Evolutionary conservation across 2,329 filamentous ascomycete species (phyloP), one percentile per base, ranked within the genome.

Genomic region (Aspergillus sp.): DNA sequence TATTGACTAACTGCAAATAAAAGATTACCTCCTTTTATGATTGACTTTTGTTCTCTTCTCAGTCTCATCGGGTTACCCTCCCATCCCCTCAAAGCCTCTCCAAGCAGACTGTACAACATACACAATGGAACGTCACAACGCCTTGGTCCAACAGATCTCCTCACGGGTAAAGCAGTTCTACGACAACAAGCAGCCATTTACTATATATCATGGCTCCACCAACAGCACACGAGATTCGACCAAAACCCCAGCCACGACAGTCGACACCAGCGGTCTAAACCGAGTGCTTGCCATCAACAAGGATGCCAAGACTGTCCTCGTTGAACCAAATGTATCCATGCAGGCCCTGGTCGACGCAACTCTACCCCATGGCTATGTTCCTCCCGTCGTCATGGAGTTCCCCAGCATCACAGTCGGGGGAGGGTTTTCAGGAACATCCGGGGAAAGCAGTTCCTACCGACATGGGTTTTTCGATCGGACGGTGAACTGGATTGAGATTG

Each of bases 181-280:
- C 54, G 63, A 68, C 10, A 69, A 69, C 36, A 62, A 74, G 40
- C 66, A 75, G 58, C 77, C 82, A 2, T 89, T 86, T 65, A 75
- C 83, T 10, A 82, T 89, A 57, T 86, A 81, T 53, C 85, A 89
- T 65, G 86, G 86, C 46, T 81, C 83, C 0, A 88, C 85, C 26
- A 88, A 87, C 68, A 86, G 80, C 62, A 89, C 86, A 33, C 80
- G 86, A 7, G 74, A 74, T 12, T 72, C 73, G 3, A 64, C 69
- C 13, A 71, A 42, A 27, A 46, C 40, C 9, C 34, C 38, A 33
- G 45, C 40, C 57, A 77, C 77, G 52, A 76, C 80, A 6, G 72
- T 90, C 40, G 83, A 89, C 60, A 88, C 82, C 31, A 84, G 81
- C 65, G 57, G 59, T 4, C 74, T 90, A 7, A 74, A 72, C 49